Conservation (phyloP, 345 rosid species). For the Rhodamnia rubescens region DNA sequence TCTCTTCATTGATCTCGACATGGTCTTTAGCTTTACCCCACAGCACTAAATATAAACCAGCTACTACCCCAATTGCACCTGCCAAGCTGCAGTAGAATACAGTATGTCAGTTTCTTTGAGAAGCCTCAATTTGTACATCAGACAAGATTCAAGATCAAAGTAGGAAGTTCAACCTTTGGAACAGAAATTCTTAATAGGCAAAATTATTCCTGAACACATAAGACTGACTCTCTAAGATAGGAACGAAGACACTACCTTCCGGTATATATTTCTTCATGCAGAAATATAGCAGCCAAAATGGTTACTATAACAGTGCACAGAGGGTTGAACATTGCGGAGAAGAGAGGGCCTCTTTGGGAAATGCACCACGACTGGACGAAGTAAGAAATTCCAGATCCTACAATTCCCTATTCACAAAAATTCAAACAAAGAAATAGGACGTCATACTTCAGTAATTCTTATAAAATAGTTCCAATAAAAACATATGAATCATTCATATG, state of each 20-base stretch:
- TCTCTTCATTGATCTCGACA: not conserved
- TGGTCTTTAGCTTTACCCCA: slow-evolving; percentile 25
- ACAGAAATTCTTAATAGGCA: not conserved
- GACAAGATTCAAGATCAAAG: not conserved
- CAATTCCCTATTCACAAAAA: slow-evolving; percentile 24
- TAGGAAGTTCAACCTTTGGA: not conserved
- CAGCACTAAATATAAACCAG: slow-evolving; percentile 12
- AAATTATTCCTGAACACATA: not conserved
- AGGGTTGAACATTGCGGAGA: slow-evolving; percentile 61
- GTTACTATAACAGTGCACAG: slow-evolving; percentile 48
- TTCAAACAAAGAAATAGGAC: not conserved
- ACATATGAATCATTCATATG: not conserved
- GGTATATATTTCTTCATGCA: slow-evolving; percentile 35
- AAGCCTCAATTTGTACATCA: not conserved
- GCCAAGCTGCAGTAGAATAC: slow-evolving; percentile 5
- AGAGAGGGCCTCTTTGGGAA: slow-evolving; percentile 48
- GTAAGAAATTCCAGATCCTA: slow-evolving; percentile 30
- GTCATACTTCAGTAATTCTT: not conserved
- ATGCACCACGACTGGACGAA: slow-evolving; percentile 71
- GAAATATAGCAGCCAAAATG: slow-evolving; percentile 37
- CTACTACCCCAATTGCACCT: slow-evolving; percentile 11
- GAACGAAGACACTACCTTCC: slow-evolving; percentile 26
- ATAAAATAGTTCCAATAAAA: not conserved
- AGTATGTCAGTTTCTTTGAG: not conserved
- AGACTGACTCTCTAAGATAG: not conserved